phyloP scores from a whole-genome alignment of 495 filamentous ascomycete genomes.

The Aspergillus ellipticus region DNA sequence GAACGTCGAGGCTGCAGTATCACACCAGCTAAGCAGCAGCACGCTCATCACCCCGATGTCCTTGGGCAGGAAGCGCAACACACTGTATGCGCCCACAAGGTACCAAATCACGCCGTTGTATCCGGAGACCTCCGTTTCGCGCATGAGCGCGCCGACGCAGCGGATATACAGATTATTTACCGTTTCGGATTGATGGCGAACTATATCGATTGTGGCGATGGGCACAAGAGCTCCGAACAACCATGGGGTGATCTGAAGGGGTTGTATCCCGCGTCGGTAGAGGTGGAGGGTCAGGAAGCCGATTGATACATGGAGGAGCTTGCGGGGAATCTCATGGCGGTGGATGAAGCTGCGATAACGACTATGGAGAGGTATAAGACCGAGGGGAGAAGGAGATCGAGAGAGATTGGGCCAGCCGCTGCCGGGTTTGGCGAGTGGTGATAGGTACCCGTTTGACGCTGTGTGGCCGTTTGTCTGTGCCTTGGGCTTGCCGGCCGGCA shows the following conservation, averaged over 20 bases:
- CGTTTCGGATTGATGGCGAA: conserved; percentile 73
- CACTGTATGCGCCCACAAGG: conserved; percentile 81
- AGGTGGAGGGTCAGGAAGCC: conserved; percentile 86
- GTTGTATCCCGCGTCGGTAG: conserved; percentile 73
- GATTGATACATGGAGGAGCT: conserved; percentile 75
- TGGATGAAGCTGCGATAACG: conserved; percentile 49
- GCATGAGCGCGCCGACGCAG: conserved; percentile 85
- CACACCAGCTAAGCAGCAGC: conserved; percentile 92
- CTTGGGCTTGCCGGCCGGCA: conserved; percentile 34
- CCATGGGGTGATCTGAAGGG: conserved; percentile 71
- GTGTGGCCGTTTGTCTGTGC: conserved; percentile 38
- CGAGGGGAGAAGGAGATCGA: conserved; percentile 83
- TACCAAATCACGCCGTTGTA: conserved; percentile 99
- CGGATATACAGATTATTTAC: conserved; percentile 88
- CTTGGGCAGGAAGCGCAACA: conserved; percentile 84
- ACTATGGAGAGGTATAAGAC: conserved; percentile 89
- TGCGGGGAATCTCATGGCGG: conserved; percentile 48
- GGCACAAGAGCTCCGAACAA: conserved; percentile 83
- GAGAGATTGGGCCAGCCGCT: conserved; percentile 71
- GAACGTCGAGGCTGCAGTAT: conserved; percentile 92
- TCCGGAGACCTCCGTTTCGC: conserved; percentile 85
- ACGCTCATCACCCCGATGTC: conserved; percentile 89
- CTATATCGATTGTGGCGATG: conserved; percentile 74
- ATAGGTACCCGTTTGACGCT: conserved; percentile 64
- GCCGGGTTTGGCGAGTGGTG: conserved; percentile 52